Evolutionary conservation across 345 rosid species (phyloP).

Genomic region (Eucalyptus urophylla): DNA sequence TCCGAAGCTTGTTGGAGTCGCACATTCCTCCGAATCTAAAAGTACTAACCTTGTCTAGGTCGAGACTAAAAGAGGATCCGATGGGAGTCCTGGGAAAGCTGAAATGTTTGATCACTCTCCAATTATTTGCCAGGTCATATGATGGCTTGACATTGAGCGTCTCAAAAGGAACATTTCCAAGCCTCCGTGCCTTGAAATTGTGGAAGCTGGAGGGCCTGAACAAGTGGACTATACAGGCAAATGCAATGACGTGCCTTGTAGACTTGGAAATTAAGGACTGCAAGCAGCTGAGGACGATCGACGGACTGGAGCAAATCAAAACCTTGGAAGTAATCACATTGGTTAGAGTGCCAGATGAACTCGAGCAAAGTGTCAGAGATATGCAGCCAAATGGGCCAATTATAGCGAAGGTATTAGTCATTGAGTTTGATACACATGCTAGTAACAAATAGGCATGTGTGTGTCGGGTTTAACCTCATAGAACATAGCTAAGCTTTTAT

Average conservation of each 20-base stretch:
- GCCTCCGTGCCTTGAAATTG: slow-evolving; percentile 10
- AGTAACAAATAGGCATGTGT: background rate
- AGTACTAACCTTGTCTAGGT: slow-evolving; percentile 17
- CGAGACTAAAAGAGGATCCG: slow-evolving; percentile 4
- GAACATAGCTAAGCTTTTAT: background rate
- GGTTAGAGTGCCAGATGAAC: background rate
- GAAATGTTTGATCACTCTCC: slow-evolving; percentile 1
- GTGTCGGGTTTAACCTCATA: background rate
- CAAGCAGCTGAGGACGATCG: background rate
- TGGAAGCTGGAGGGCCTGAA: slow-evolving; percentile 16
- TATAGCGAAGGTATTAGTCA: background rate
- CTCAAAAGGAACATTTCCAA: background rate
- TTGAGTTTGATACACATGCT: too few relatives aligned
- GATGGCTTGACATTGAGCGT: slow-evolving; percentile 1
- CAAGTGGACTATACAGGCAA: background rate
- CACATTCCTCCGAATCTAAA: slow-evolving; percentile 4
- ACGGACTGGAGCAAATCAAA: background rate
- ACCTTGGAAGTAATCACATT: background rate
- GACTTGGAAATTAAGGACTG: slow-evolving; percentile 25
- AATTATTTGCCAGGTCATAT: slow-evolving; percentile 13
- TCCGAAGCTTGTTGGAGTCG: background rate
- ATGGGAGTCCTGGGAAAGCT: slow-evolving; percentile 7
- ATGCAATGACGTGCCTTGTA: slow-evolving; percentile 1
- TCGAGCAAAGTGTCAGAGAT: background rate
- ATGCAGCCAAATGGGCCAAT: background rate